phyloP scores from a whole-genome alignment of 2,329 filamentous ascomycete species.

The Cucurbitaria berberidis region DNA sequence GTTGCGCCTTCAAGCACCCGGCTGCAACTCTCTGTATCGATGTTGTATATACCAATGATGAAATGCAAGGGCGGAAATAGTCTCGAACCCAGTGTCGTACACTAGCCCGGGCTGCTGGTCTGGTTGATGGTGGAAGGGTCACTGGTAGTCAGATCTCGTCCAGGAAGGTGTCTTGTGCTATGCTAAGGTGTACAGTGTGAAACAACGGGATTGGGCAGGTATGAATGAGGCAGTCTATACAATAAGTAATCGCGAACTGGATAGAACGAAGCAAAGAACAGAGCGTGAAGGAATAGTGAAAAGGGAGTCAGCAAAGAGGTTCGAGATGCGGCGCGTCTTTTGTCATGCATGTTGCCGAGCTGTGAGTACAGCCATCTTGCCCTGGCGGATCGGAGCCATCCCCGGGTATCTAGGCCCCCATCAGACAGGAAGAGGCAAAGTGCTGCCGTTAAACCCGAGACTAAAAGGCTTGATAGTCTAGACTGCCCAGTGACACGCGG shows the following conservation, averaged over 20 bases:
- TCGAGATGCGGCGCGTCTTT: not conserved
- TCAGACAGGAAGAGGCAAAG: not conserved
- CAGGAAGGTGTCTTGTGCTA: not conserved
- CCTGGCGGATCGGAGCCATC: not conserved
- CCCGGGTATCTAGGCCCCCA: not conserved
- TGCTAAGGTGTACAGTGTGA: not conserved
- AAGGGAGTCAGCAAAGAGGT: not conserved
- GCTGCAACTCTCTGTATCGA: not conserved
- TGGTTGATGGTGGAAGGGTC: not conserved
- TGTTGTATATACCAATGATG: not conserved
- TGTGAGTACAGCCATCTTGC: not conserved
- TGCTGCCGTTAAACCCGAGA: not conserved
- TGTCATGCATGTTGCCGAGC: not conserved
- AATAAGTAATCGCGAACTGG: not conserved
- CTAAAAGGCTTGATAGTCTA: conserved; percentile 2
- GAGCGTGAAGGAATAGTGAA: not conserved
- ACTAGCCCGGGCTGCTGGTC: not conserved
- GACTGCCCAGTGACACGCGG: conserved; percentile 23
- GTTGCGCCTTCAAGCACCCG: not conserved
- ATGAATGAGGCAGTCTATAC: not conserved
- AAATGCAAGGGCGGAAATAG: not conserved
- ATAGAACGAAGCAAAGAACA: not conserved
- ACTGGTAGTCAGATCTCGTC: not conserved
- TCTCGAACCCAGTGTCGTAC: not conserved
- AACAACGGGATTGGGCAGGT: not conserved